A percentile compares a stretch with the other conserved stretches of the same genome.
Evolutionary conservation across 169 alveolate genomes (phyloP).

Genomic region (Cryptosporidium baileyi): DNA sequence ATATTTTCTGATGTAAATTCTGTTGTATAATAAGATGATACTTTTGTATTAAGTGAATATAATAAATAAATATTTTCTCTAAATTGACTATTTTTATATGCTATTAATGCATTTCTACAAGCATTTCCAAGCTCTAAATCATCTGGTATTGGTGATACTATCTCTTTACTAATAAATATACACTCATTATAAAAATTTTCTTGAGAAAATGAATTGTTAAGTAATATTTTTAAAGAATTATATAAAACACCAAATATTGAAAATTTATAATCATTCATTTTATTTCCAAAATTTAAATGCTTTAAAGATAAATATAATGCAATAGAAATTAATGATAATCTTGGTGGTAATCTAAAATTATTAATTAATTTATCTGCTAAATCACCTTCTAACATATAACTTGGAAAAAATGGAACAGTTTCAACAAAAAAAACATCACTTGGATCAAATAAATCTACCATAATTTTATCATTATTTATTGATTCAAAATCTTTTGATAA

Average conservation of each 20-base stretch:
- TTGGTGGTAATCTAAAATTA: slow-evolving; percentile 24
- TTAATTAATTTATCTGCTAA: slow-evolving; percentile 9
- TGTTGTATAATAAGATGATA: slow-evolving; percentile 27
- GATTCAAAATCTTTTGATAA: neutral
- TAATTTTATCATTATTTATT: slow-evolving; percentile 1
- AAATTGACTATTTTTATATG: neutral
- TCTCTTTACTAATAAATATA: neutral
- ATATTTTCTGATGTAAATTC: slow-evolving; percentile 25
- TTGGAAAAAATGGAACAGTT: slow-evolving; percentile 1
- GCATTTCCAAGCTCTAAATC: neutral
- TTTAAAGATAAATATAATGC: neutral
- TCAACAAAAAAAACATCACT: neutral
- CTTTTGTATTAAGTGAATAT: slow-evolving; percentile 27
- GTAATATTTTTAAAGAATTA: slow-evolving; percentile 15
- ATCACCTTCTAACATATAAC: neutral
- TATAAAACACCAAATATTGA: slow-evolving; percentile 11
- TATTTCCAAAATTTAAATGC: neutral
- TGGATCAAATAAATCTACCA: slow-evolving; percentile 13
- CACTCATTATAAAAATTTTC: neutral
- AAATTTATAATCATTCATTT: neutral
- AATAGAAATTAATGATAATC: slow-evolving; percentile 10
- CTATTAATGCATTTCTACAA: neutral
- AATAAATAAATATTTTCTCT: neutral
- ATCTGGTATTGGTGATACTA: slow-evolving; percentile 1
- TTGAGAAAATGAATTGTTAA: neutral